These are phyloP conservation scores for Stephanocyclus meneghinianus DNA, from an alignment of 352 stramenopile species.

Conservation along the genomic window DNA sequence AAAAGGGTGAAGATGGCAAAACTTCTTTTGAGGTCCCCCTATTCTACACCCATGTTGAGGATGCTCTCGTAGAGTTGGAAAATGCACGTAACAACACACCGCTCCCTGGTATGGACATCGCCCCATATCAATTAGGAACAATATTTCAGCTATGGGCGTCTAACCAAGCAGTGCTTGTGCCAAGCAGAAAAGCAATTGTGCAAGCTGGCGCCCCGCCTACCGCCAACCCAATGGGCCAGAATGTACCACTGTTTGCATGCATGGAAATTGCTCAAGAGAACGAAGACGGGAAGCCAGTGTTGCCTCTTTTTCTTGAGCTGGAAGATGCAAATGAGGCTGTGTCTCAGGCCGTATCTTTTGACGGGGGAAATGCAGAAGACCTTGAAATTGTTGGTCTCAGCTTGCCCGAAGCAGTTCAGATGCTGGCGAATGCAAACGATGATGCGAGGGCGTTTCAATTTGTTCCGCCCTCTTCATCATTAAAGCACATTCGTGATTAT, in stretches of 20 bases:
- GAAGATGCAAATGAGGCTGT: slow-evolving; percentile 59
- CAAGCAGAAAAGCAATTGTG: slow-evolving; percentile 48
- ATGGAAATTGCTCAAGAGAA: slow-evolving; percentile 68
- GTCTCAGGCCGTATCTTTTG: slow-evolving; percentile 45
- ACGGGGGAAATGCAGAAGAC: slow-evolving; percentile 55
- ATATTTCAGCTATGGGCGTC: slow-evolving; percentile 45
- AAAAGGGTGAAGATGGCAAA: slow-evolving; percentile 18
- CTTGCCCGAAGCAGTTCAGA: slow-evolving; percentile 48
- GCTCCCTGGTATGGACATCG: slow-evolving; percentile 33
- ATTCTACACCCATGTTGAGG: slow-evolving; percentile 53
- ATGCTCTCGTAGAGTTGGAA: slow-evolving; percentile 49
- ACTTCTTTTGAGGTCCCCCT: slow-evolving; percentile 35
- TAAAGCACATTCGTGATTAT: slow-evolving; percentile 64
- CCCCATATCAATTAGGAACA: slow-evolving; percentile 48
- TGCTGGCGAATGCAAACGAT: slow-evolving; percentile 44
- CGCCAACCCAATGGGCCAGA: slow-evolving; percentile 59
- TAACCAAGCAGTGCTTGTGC: slow-evolving; percentile 54
- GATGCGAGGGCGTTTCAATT: slow-evolving; percentile 60
- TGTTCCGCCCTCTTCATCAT: slow-evolving; percentile 51
- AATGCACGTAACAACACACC: slow-evolving; percentile 36
- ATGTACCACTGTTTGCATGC: slow-evolving; percentile 64
- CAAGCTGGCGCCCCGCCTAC: slow-evolving; percentile 58
- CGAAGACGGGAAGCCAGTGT: slow-evolving; percentile 43
- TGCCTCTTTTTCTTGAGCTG: slow-evolving; percentile 65
- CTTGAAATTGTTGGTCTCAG: slow-evolving; percentile 63